Conservation (phyloP, 495 filamentous ascomycete species). For the Amphirosellinia nigrospora region DNA sequence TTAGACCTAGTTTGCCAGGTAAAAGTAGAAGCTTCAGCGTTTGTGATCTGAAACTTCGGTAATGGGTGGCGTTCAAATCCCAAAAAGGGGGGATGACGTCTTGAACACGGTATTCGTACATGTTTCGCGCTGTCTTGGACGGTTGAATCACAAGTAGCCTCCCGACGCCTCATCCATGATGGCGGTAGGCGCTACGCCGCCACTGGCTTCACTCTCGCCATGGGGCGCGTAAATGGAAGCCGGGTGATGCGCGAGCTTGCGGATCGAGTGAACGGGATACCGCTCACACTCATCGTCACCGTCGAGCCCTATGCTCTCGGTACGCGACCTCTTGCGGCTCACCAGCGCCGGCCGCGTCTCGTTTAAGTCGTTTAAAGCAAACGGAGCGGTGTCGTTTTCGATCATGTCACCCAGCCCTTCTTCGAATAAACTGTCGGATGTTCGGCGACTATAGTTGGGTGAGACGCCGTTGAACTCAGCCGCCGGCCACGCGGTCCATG, state of each 20-base stretch:
- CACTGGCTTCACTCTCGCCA: constrained; percentile 5
- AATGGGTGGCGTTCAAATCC: not conserved
- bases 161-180: constrained; percentile 35
- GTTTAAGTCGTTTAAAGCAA: not conserved
- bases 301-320: constrained; percentile 32
- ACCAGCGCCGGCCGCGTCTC: not conserved
- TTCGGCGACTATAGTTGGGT: constrained; percentile 14
- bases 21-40: not conserved
- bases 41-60: not conserved
- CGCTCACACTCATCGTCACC: constrained; percentile 28
- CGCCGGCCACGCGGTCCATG: constrained; percentile 22
- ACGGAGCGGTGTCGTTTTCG: constrained; percentile 19
- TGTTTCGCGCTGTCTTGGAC: not conserved
- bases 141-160: not conserved
- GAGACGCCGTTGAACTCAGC: constrained; percentile 13
- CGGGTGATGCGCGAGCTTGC: constrained; percentile 36
- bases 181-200: constrained; percentile 31
- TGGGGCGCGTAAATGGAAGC: not conserved
- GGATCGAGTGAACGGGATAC: constrained; percentile 37
- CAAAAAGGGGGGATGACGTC: not conserved
- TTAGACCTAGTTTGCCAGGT: not conserved
- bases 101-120: not conserved
- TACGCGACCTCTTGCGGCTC: constrained; percentile 35
- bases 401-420: constrained; percentile 23
- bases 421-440: constrained; percentile 20